Evolutionary conservation across 140 eudicot species (phyloP).

Genomic region (Stevia rebaudiana): DNA sequence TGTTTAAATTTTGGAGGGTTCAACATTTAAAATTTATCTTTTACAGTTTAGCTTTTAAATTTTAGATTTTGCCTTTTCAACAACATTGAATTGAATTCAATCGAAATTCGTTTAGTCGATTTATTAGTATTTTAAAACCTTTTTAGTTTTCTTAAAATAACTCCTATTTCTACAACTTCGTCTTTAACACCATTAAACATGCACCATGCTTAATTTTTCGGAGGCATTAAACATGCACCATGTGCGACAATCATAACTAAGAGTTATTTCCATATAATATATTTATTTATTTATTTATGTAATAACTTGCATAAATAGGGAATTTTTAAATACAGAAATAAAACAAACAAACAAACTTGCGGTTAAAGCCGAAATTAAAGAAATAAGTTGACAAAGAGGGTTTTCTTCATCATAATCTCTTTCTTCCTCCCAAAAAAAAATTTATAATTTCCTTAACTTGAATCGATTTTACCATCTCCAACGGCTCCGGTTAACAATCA

Average conservation of each 20-base stretch:
- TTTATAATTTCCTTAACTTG: conserved; percentile 5
- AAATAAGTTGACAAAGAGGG: conserved; percentile 26
- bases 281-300: background rate
- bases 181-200: too few species aligned
- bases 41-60: too few species aligned
- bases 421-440: conserved; percentile 24
- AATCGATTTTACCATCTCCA: conserved; percentile 21
- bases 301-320: conserved; percentile 17
- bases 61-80: too few species aligned
- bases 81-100: too few species aligned
- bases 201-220: too few species aligned
- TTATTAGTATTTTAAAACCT: too few species aligned
- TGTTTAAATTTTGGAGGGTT: too few species aligned
- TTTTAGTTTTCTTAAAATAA: too few species aligned
- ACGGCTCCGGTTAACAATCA: conserved; percentile 36
- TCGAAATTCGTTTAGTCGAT: too few species aligned
- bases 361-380: conserved; percentile 33
- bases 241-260: background rate
- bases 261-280: background rate
- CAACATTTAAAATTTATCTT: too few species aligned
- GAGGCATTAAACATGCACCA: background rate
- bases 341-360: conserved; percentile 28
- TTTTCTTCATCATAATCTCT: conserved; percentile 30
- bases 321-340: conserved; percentile 18
- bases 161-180: too few species aligned